These are phyloP conservation scores for Sinapis alba DNA, from an alignment of 441 rosid species.

Conservation along the genomic window DNA sequence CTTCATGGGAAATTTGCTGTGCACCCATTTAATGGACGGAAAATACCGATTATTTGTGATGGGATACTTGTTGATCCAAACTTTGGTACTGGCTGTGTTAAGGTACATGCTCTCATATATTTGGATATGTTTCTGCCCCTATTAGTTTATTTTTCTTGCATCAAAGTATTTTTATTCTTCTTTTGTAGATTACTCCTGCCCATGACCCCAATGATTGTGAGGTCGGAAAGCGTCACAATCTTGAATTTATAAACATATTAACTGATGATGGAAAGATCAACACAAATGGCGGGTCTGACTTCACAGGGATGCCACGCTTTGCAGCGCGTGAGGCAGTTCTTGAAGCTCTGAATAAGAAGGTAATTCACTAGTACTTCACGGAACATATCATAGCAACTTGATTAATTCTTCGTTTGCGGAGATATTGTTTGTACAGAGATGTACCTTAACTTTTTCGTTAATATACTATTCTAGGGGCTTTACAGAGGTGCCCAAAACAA, in stretches of 20 bases:
- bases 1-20: conserved; percentile 85
- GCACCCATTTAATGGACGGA: conserved; percentile 94
- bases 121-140: conserved; percentile 7
- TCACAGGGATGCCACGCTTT: conserved; percentile 87
- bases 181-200: conserved; percentile 86
- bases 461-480: conserved; percentile 52
- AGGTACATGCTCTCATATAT: conserved; percentile 49
- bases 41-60: conserved; percentile 82
- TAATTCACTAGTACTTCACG: conserved; percentile 24
- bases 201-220: conserved; percentile 98
- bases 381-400: not conserved
- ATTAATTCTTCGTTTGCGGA: conserved; percentile 18
- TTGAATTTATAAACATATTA: conserved; percentile 80
- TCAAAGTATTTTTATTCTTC: conserved; percentile 13
- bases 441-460: conserved; percentile 5
- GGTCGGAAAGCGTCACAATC: conserved; percentile 87
- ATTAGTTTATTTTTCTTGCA: not conserved
- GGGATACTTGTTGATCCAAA: conserved; percentile 82
- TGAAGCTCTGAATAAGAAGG: conserved; percentile 75
- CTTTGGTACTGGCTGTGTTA: conserved; percentile 98
- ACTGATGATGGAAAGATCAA: conserved; percentile 94
- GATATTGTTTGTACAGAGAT: conserved; percentile 27
- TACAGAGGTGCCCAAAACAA: conserved; percentile 80
- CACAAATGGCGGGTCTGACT: conserved; percentile 73
- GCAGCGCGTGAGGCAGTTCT: conserved; percentile 83